A percentile compares a stretch with the other conserved stretches of the same genome.
These are phyloP conservation scores for Castanea sativa DNA, from an alignment of 306 rosid genomes.

Conservation along the genomic window DNA sequence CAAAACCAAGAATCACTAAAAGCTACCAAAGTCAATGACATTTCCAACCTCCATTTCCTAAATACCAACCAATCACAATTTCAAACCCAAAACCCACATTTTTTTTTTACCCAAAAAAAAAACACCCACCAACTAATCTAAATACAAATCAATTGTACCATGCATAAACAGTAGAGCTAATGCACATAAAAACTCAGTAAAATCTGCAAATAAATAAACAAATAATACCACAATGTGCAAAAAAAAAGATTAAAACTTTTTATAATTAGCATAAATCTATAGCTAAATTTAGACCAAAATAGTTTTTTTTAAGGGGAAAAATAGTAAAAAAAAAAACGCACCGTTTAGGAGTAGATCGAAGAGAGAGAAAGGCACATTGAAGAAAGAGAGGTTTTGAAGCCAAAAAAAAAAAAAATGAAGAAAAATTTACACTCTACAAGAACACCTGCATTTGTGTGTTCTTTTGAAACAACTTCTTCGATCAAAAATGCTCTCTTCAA, in stretches of 20 bases:
- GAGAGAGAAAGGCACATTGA: constrained; percentile 41
- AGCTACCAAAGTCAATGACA: neutral
- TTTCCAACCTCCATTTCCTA: neutral
- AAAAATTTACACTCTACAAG: neutral
- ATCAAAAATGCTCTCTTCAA: constrained; percentile 25
- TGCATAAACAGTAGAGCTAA: neutral
- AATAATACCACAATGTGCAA: constrained; percentile 4
- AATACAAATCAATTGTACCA: neutral
- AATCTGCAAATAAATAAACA: constrained; percentile 5
- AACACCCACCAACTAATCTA: neutral
- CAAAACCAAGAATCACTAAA: neutral
- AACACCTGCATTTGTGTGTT: constrained; percentile 14
- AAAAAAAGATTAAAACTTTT: neutral
- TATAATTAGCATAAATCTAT: neutral
- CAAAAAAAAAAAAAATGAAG: neutral
- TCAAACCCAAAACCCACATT: neutral
- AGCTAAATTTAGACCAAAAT: neutral
- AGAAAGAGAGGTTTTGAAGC: neutral
- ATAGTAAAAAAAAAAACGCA: constrained; percentile 27
- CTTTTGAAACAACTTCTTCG: constrained; percentile 6
- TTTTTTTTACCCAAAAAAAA: neutral
- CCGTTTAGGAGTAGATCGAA: constrained; percentile 56
- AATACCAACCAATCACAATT: neutral
- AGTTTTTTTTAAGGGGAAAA: neutral
- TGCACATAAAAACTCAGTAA: neutral